Conservation (phyloP, 495 filamentous ascomycete genomes). For the Extremus antarcticus region DNA sequence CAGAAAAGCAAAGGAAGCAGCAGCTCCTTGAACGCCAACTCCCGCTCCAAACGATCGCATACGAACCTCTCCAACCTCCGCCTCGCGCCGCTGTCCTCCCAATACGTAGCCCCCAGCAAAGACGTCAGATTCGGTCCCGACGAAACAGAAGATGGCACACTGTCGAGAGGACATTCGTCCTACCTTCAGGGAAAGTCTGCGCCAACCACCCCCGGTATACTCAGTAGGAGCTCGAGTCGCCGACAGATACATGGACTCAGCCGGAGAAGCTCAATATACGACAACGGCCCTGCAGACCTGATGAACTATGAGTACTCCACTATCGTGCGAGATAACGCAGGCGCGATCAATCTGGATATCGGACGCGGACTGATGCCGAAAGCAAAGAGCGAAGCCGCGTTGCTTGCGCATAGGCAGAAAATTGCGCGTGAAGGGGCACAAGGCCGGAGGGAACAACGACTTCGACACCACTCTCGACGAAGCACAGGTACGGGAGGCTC, state of each 20-base stretch:
- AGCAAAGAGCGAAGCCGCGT: slow-evolving; percentile 28
- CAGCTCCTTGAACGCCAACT: slow-evolving; percentile 9
- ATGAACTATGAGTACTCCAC: not conserved
- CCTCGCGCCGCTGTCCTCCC: slow-evolving; percentile 28
- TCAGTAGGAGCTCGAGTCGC: slow-evolving; percentile 30
- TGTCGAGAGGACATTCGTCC: slow-evolving; percentile 22
- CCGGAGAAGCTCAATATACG: slow-evolving; percentile 20
- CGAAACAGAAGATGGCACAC: slow-evolving; percentile 2
- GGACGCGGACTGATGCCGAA: slow-evolving; percentile 20
- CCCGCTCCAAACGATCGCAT: slow-evolving; percentile 25
- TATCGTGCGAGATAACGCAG: not conserved
- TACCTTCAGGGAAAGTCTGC: slow-evolving; percentile 32
- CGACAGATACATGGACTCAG: slow-evolving; percentile 20
- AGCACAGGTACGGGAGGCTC: slow-evolving; percentile 11
- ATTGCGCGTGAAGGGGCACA: not conserved
- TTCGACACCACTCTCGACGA: not conserved
- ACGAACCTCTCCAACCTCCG: slow-evolving; percentile 34
- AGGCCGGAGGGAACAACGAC: not conserved
- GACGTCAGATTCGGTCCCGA: slow-evolving; percentile 9
- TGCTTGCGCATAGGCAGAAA: slow-evolving; percentile 5
- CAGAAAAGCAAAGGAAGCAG: slow-evolving; percentile 3
- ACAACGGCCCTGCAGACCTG: slow-evolving; percentile 7
- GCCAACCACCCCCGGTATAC: slow-evolving; percentile 31
- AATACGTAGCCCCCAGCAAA: not conserved
- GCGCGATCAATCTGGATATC: not conserved